These are phyloP conservation scores for Cryphonectria carpinicola DNA, from an alignment of 2,329 filamentous ascomycete genomes.

Conservation along the genomic window DNA sequence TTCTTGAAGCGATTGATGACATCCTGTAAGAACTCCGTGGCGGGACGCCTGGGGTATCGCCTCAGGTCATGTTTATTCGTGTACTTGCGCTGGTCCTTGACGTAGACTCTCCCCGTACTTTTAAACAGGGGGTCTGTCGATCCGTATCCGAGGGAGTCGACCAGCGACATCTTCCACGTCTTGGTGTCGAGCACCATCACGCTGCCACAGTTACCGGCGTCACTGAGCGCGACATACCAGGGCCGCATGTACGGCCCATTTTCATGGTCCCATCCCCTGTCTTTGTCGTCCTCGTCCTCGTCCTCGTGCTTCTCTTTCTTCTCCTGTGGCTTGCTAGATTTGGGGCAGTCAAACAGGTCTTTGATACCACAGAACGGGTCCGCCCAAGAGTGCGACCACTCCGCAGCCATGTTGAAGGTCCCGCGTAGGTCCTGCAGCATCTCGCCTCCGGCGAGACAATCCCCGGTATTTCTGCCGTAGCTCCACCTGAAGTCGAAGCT, in stretches of 20 bases:
- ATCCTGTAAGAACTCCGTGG: background rate
- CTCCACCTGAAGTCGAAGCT: background rate
- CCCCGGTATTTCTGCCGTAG: background rate
- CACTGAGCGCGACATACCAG: slow-evolving; percentile 4
- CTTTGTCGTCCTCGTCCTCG: background rate
- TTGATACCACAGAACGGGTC: background rate
- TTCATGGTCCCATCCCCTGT: background rate
- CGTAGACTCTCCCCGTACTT: background rate
- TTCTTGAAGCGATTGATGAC: slow-evolving; percentile 4
- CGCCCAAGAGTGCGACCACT: background rate
- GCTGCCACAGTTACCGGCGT: background rate
- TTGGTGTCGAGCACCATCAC: slow-evolving; percentile 7
- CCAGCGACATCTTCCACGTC: slow-evolving; percentile 7
- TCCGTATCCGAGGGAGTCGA: background rate
- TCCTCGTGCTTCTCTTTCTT: background rate
- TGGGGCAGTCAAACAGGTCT: background rate
- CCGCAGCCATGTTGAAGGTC: background rate
- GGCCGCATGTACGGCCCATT: slow-evolving; percentile 6
- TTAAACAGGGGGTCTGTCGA: slow-evolving; percentile 6
- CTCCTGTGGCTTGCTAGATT: too few species aligned
- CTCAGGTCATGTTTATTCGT: slow-evolving; percentile 6
- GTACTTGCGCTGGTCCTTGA: background rate
- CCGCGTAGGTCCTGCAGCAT: background rate
- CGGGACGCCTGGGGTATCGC: slow-evolving; percentile 9
- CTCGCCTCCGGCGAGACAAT: background rate